A percentile compares a stretch with the other conserved stretches of the same genome.
These are phyloP conservation scores for Fusarium begoniae DNA, from an alignment of 2,329 filamentous ascomycete genomes.

Conservation along the genomic window DNA sequence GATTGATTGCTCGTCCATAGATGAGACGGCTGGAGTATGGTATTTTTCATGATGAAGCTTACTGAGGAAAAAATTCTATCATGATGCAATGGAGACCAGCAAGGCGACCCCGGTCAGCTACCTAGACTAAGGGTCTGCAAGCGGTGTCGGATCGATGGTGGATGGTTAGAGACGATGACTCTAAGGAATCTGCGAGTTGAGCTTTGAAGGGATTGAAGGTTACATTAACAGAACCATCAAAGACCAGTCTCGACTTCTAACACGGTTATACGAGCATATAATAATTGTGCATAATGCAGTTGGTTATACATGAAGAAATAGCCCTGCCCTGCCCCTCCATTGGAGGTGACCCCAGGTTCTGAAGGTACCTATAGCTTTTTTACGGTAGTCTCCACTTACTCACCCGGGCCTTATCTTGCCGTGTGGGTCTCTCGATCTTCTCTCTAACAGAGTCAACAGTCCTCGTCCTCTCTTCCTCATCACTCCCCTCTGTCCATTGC, in stretches of 20 bases:
- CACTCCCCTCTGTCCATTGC: constrained; percentile 9
- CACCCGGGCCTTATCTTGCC: constrained; percentile 1
- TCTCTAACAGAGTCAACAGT: constrained; percentile 18
- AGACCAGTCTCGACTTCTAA: neutral
- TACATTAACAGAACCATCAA: neutral
- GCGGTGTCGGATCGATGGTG: neutral
- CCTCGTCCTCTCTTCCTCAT: constrained; percentile 6
- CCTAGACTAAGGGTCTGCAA: neutral
- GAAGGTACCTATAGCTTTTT: neutral
- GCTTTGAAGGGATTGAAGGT: neutral
- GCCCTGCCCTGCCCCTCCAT: constrained; percentile 30
- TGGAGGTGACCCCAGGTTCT: neutral
- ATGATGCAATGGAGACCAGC: neutral
- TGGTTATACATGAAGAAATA: neutral
- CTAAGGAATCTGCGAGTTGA: neutral
- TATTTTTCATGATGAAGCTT: neutral
- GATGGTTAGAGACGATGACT: neutral
- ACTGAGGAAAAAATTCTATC: neutral
- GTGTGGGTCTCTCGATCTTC: neutral
- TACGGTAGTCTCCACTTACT: neutral
- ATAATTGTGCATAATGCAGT: neutral
- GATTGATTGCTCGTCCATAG: neutral
- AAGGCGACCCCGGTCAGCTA: neutral
- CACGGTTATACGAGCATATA: neutral
- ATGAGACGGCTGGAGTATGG: neutral